Evolutionary conservation across 2,329 filamentous ascomycete genomes (phyloP).

Genomic region (Pseudocercospora vitis): DNA sequence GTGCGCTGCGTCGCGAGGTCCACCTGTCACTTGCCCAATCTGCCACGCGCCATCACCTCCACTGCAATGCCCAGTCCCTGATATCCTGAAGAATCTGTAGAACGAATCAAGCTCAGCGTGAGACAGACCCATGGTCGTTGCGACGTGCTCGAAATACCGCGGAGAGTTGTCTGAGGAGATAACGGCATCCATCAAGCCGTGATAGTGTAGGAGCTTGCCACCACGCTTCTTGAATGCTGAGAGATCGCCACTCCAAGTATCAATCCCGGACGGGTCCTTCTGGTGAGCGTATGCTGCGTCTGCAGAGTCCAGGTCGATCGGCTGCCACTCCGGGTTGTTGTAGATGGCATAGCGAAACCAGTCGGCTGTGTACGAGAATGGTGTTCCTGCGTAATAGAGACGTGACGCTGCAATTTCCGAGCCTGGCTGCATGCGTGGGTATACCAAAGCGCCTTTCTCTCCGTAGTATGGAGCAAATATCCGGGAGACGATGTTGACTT

Average conservation of each 20-base stretch:
- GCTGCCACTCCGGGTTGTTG: conserved; percentile 46
- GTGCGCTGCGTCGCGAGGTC: conserved; percentile 33
- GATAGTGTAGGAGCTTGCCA: conserved; percentile 51
- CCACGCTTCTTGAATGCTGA: conserved; percentile 41
- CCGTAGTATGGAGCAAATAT: conserved; percentile 44
- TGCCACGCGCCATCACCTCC: conserved; percentile 47
- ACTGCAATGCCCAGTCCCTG: conserved; percentile 53
- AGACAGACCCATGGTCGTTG: conserved; percentile 49
- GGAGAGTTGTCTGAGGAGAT: conserved; percentile 48
- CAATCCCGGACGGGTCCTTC: conserved; percentile 40
- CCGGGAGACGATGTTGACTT: conserved; percentile 44
- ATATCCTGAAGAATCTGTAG: conserved; percentile 55
- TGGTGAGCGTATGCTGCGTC: conserved; percentile 41
- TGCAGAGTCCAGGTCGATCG: conserved; percentile 36
- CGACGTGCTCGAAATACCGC: conserved; percentile 49
- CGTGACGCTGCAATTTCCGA: conserved; percentile 41
- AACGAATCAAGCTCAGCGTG: conserved; percentile 50
- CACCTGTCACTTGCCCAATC: conserved; percentile 40
- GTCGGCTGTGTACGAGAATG: conserved; percentile 47
- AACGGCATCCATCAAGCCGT: conserved; percentile 39
- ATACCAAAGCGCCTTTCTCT: conserved; percentile 47
- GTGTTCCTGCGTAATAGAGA: conserved; percentile 41
- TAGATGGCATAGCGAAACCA: conserved; percentile 53
- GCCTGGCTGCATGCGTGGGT: conserved; percentile 53
- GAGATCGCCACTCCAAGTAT: conserved; percentile 47